Evolutionary conservation across 495 filamentous ascomycete species (phyloP), one percentile per base, ranked within the genome.

Genomic region (Annulohypoxylon nitens): DNA sequence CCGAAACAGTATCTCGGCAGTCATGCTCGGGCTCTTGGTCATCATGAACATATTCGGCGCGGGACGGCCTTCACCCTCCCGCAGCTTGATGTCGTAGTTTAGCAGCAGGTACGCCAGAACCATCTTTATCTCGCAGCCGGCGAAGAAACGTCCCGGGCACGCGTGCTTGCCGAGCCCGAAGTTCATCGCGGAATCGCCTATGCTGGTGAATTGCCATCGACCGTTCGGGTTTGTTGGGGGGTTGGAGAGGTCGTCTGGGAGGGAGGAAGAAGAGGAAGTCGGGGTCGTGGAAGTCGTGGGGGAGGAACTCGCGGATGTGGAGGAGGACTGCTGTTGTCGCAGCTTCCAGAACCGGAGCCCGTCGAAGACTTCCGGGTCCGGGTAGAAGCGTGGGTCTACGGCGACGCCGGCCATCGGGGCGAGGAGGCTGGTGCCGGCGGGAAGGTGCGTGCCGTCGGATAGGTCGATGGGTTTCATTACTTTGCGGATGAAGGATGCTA

Each of bases 111-210:
- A 68, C 7, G 78, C 69, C 7, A 89, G 74, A 4, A 84, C 67
- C 51, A 86, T 59, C 78, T 88, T 86, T 65, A 88, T 82, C 75
- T 84, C 81, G 74, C 83, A 73, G n/a, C 69, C 75, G 9, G 83
- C 86, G 78, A 88, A 86, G 78, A 87, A 88, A n/a, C 86, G 78
- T 14, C 86, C 86, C 2, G 86, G 85, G 62, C 87, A 89, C 5
- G 84, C 84, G 73, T 86, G 82, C 55, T 78, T 81, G n/a, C 88
- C 88, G 12, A 82, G 68, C 1, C 88, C 88, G 66, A 89, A 89
- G 60, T 81, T 80, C 45, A 88, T 67, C 60, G 83, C 79, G 3
- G 81, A 74, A 8, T 82, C 77, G 1, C 79, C 74, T 9, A 87
- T 83, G 34, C 81, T 78, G 7, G 82, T 80, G 67, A 84, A 87